Evolutionary conservation across 257 asterid genomes (phyloP).

Genomic region (Rauvolfia tetraphylla): DNA sequence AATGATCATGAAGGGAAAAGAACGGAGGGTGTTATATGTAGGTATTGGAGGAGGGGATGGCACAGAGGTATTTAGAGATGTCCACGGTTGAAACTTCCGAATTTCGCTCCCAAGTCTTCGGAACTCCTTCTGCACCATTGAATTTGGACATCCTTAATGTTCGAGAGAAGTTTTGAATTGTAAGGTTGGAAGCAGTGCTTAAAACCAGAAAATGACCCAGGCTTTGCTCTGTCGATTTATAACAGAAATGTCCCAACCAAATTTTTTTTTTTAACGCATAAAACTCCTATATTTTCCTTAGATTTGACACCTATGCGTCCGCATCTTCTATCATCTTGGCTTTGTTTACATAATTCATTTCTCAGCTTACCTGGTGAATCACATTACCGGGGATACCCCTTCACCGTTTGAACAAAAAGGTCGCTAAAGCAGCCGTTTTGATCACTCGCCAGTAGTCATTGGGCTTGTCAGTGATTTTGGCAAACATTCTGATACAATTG

Average conservation of each 20-base stretch:
- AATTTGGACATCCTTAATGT: background rate
- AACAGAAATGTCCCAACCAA: background rate
- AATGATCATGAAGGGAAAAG: slow-evolving; percentile 8
- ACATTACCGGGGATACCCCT: too few species aligned
- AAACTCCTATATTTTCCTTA: background rate
- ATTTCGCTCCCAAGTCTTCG: slow-evolving; percentile 28
- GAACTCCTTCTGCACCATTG: slow-evolving; percentile 11
- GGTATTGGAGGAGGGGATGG: slow-evolving; percentile 24
- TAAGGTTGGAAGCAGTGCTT: slow-evolving; percentile 10
- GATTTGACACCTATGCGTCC: background rate
- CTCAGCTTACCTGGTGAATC: background rate
- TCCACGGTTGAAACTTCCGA: slow-evolving; percentile 14
- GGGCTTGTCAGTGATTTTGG: too few species aligned
- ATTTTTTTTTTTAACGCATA: background rate
- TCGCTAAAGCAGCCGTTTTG: too few species aligned
- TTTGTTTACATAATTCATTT: background rate
- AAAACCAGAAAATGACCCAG: background rate
- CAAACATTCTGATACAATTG: too few species aligned
- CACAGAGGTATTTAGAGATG: slow-evolving; percentile 10
- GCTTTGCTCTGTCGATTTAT: background rate
- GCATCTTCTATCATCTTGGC: background rate
- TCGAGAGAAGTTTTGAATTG: background rate
- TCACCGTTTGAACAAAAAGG: too few species aligned
- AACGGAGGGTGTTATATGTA: slow-evolving; percentile 31
- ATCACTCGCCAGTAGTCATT: too few species aligned